Conservation (phyloP, 1,284 basidiomycete genomes). For the Sutorius eximius region DNA sequence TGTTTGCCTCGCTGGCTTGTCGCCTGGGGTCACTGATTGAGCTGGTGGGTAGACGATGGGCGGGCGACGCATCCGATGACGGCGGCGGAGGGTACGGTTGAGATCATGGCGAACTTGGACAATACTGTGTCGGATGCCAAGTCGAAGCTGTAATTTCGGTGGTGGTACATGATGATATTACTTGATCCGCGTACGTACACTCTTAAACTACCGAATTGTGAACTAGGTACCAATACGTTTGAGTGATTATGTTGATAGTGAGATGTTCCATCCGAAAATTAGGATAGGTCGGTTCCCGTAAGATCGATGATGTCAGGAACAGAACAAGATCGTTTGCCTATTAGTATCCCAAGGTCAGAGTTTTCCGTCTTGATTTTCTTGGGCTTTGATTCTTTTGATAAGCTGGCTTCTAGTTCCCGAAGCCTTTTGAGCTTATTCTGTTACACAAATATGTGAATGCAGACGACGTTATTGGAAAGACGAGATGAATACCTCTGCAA, state of each 20-base stretch:
- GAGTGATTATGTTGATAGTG: neutral
- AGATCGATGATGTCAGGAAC: neutral
- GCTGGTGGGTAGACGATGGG: conserved; percentile 55
- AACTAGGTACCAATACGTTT: neutral
- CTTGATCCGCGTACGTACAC: neutral
- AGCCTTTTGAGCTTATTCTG: neutral
- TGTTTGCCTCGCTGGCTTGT: conserved; percentile 7
- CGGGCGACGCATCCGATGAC: conserved; percentile 77
- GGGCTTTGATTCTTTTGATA: neutral
- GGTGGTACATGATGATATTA: neutral
- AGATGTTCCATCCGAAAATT: neutral
- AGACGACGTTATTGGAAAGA: neutral
- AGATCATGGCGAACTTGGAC: conserved; percentile 80
- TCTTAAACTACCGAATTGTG: too few relatives aligned
- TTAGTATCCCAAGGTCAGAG: neutral
- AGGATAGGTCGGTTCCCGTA: neutral
- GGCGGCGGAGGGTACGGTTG: conserved; percentile 71
- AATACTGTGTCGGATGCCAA: conserved; percentile 51
- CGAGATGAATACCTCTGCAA: neutral
- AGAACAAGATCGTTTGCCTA: neutral
- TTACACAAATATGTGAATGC: neutral
- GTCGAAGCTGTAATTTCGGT: conserved; percentile 45
- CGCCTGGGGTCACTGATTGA: neutral
- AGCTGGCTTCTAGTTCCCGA: neutral
- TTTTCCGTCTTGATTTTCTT: neutral